Base-by-base conservation (phyloP, 257 asterid species). In the Petunia secreta region DNA sequence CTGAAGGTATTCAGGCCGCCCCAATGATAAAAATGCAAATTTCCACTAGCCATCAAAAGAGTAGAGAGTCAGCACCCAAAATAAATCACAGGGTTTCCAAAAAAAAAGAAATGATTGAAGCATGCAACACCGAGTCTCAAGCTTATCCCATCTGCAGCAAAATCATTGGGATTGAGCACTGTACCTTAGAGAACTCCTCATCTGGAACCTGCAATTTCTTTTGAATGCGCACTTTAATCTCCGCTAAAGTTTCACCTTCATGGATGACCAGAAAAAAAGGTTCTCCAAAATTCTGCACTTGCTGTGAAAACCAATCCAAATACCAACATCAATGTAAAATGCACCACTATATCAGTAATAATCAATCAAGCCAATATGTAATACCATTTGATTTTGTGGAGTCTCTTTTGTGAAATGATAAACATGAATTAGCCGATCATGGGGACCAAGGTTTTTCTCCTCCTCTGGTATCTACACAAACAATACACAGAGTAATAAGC, bases 1-100 rank as follows among this genome's bases (percentile, higher is more conserved):
- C 82, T 89, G 93, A 65, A 96, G 95, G 85, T 96, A 96, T 87
- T 96, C 97, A 11, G 99, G 98, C 58, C 98, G 96, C 83, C 98
- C 99, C 89, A 92, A 84, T 40, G 98, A 92, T 78, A 94, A 78
- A 85, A 92, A 92, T 64, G 98, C 99, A 84, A 92, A 88, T 83
- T 96, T 96, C 99, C 99, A 96, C 99, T 96, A 85, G 41, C 36
- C 78, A 85, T 86, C 77, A 68, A 54, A 74, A 62, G 41, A 46
- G 62, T 14, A 75, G 39, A 48, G 76, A 78, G 59, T 79, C 39
- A 80, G 76, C 69, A 25, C 34, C 67, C 75, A 83, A 79, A 43
- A 65, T 58, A 37, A 84, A 38, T 7, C 43, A 55, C 41, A 83
- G 67, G 54, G 46, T 63, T 75, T 74, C 8, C 25, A 46, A 65